Percentiles rank a stretch among this genome's conserved stretches.
phyloP scores from a whole-genome alignment of 495 filamentous ascomycete genomes.

The Aspergillus sparsus region DNA sequence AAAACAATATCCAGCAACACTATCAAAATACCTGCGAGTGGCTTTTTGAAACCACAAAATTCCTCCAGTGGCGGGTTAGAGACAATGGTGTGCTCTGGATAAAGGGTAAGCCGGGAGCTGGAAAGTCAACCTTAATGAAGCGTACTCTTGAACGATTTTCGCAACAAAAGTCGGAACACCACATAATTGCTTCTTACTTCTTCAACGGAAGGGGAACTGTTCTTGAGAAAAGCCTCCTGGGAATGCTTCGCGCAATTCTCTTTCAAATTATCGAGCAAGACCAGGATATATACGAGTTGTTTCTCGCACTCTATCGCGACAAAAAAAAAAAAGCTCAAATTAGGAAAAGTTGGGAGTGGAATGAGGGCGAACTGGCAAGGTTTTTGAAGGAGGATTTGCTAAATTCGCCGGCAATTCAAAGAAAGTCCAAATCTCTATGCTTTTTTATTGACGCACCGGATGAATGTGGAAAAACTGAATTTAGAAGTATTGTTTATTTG shows the following conservation, averaged over 20 bases:
- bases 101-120: not conserved
- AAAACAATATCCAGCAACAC: not conserved
- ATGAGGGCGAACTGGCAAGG: not conserved
- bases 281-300: not conserved
- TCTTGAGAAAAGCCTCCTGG: not conserved
- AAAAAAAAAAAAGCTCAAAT: not conserved
- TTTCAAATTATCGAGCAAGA: not conserved
- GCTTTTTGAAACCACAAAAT: not conserved
- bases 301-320: not conserved
- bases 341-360: not conserved
- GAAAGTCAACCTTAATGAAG: not conserved
- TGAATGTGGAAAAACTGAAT: not conserved
- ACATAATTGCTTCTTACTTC: not conserved
- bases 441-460: not conserved
- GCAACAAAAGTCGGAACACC: not conserved
- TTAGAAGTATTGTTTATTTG: not conserved
- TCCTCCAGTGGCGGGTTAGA: not conserved
- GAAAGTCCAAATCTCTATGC: not conserved
- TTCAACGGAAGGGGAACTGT: not conserved
- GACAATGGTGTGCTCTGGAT: not conserved
- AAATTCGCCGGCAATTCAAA: not conserved
- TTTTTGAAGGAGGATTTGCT: not conserved
- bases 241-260: not conserved
- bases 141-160: not conserved
- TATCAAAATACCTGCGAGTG: not conserved